Conservation (phyloP, 139 green algal genomes). For the Tetradesmus obliquus region DNA sequence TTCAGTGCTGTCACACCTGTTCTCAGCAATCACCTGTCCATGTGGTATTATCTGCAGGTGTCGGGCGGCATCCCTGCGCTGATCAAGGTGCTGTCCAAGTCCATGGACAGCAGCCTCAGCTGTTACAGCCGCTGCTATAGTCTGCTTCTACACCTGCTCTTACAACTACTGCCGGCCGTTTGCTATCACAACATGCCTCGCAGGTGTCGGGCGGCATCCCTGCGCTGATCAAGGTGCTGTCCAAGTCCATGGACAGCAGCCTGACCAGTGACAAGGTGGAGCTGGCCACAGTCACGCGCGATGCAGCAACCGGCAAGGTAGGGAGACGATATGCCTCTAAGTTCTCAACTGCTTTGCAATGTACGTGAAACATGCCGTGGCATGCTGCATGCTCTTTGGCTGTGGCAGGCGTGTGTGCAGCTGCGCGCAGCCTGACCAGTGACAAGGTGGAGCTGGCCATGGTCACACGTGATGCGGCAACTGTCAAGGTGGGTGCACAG, state of each 20-base stretch:
- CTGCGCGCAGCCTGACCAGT: constrained; percentile 72
- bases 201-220: constrained; percentile 43
- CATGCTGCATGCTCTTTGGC: neutral
- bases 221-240: constrained; percentile 94
- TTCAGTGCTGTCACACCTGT: too few relatives aligned
- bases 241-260: constrained; percentile 98
- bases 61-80: constrained; percentile 63
- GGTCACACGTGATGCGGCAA: constrained; percentile 71
- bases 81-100: constrained; percentile 97
- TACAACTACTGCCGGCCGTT: too few relatives aligned
- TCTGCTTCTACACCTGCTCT: too few relatives aligned
- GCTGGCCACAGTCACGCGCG: constrained; percentile 84
- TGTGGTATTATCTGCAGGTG: constrained; percentile 11
- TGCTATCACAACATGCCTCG: neutral
- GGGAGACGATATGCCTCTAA: neutral
- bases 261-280: constrained; percentile 96
- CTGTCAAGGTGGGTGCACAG: constrained; percentile 59
- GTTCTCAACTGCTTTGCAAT: neutral
- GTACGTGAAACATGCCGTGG: too few relatives aligned
- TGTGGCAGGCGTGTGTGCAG: neutral
- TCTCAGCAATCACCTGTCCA: too few relatives aligned
- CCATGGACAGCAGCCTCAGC: constrained; percentile 96
- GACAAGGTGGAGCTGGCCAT: constrained; percentile 98
- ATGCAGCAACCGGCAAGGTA: constrained; percentile 71
- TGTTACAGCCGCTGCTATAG: too few relatives aligned